These are phyloP conservation scores for Castanea crenata DNA, from an alignment of 306 rosid genomes.

Conservation along the genomic window DNA sequence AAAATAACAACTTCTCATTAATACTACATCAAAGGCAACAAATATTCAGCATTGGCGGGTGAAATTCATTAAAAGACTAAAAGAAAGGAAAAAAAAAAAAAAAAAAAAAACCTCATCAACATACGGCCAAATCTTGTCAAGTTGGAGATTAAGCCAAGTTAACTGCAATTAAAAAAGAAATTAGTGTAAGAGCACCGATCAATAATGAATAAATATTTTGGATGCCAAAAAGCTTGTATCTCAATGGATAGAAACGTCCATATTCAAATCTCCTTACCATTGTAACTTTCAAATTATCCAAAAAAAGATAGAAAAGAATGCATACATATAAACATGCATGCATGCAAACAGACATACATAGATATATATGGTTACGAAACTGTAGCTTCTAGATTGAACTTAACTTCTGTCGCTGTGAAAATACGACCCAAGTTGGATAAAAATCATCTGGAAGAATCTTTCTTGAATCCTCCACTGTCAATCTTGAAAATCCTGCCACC, in stretches of 20 bases:
- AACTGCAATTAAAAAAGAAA: conserved; percentile 55
- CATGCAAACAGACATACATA: not conserved
- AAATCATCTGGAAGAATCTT: conserved; percentile 54
- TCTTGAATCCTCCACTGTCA: conserved; percentile 85
- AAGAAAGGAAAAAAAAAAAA: conserved; percentile 13
- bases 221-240: no score
- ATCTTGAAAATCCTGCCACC: conserved; percentile 71
- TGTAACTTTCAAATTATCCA: no score
- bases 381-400: conserved; percentile 26
- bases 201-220: not conserved
- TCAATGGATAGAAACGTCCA: no score
- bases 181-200: conserved; percentile 13
- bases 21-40: not conserved
- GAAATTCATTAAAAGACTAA: not conserved
- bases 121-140: conserved; percentile 75
- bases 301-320: not conserved
- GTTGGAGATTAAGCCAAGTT: conserved; percentile 67
- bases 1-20: not conserved
- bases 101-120: conserved; percentile 57
- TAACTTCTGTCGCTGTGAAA: conserved; percentile 78
- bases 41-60: not conserved
- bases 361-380: not conserved
- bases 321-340: not conserved
- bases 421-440: conserved; percentile 86
- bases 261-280: no score